Evolutionary conservation across 176 grass and related monocot genomes (phyloP).

Genomic region (Phoenix roebelenii): DNA sequence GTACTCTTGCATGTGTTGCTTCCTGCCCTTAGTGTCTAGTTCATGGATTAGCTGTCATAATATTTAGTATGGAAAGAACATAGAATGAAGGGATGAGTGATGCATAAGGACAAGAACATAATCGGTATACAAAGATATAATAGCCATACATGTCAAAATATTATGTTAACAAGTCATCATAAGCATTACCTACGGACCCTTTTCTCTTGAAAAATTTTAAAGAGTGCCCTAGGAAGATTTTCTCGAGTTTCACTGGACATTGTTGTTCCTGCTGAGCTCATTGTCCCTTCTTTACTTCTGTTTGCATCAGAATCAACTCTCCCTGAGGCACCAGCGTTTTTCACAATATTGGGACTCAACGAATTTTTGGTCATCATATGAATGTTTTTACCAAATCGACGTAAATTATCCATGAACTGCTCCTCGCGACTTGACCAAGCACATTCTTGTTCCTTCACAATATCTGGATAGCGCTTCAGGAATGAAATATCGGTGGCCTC

Average conservation of each 20-base stretch:
- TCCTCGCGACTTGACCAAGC: slow-evolving; percentile 34
- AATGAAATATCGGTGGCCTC: slow-evolving; percentile 38
- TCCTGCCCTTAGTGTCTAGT: not conserved
- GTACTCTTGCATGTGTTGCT: too few species aligned
- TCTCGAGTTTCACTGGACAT: slow-evolving; percentile 23
- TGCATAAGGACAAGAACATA: too few species aligned
- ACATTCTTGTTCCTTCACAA: slow-evolving; percentile 48
- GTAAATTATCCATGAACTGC: slow-evolving; percentile 3
- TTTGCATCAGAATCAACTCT: slow-evolving; percentile 21
- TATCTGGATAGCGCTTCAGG: slow-evolving; percentile 35
- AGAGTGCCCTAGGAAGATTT: slow-evolving; percentile 24
- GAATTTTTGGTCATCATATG: slow-evolving; percentile 24
- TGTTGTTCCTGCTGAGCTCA: slow-evolving; percentile 16
- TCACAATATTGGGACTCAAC: slow-evolving; percentile 6
- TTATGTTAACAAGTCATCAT: not conserved
- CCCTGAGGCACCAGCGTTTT: not conserved
- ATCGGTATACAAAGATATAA: too few species aligned
- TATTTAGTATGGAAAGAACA: too few species aligned
- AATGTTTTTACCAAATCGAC: not conserved
- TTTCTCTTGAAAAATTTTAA: slow-evolving; percentile 35
- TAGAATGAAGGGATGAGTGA: too few species aligned
- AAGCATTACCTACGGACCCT: slow-evolving; percentile 52
- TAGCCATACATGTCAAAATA: not conserved
- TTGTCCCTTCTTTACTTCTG: slow-evolving; percentile 21
- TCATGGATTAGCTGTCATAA: not conserved